Evolutionary conservation across 225 moss, liverwort and hornwort species (phyloP).

Genomic region (Neckera pumila): DNA sequence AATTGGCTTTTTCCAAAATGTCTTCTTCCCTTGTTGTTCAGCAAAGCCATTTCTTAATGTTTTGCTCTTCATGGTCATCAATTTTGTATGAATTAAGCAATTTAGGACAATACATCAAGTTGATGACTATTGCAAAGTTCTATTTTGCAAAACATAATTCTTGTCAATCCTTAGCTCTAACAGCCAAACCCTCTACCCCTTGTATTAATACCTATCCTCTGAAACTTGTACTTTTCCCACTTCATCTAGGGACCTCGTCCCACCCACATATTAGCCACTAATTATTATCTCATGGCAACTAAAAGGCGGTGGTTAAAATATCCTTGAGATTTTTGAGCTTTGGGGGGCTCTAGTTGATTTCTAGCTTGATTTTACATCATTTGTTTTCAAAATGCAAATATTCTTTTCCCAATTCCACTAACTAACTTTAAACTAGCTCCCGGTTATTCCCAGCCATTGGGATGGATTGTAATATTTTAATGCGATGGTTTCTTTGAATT

Average conservation of each 20-base stretch:
- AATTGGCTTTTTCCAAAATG: background rate
- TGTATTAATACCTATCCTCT: no score
- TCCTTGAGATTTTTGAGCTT: background rate
- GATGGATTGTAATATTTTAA: background rate
- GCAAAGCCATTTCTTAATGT: background rate
- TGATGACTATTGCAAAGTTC: background rate
- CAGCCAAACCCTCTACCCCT: fast-evolving
- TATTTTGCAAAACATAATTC: background rate
- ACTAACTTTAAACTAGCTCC: background rate
- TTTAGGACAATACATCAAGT: background rate
- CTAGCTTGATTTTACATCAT: no score
- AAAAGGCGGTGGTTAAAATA: background rate
- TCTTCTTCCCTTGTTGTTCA: background rate
- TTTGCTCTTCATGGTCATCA: background rate
- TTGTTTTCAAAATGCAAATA: background rate
- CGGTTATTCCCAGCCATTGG: background rate
- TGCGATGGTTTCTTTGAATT: background rate
- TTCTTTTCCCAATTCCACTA: background rate
- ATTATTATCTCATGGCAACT: background rate
- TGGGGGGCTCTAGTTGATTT: fast-evolving
- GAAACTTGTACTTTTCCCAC: background rate
- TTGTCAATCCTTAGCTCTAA: background rate
- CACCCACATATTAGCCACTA: background rate
- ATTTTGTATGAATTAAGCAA: background rate
- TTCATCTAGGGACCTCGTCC: fast-evolving